These are phyloP conservation scores for Talaromyces sp. DNA, from an alignment of 2,329 filamentous ascomycete genomes.

Conservation along the genomic window DNA sequence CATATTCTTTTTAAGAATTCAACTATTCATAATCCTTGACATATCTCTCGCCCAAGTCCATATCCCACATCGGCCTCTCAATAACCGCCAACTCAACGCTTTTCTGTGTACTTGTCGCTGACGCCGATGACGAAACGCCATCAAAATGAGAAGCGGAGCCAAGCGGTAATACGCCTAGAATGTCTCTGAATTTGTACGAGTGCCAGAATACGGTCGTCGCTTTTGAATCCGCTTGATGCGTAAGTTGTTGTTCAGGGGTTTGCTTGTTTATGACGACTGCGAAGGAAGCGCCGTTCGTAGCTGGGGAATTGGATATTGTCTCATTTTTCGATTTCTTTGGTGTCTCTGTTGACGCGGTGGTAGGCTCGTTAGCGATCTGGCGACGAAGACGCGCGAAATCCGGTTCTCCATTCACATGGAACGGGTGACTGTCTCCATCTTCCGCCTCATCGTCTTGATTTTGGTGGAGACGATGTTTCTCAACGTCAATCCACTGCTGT, in stretches of 20 bases:
- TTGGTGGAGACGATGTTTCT: constrained; percentile 26
- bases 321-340: neutral
- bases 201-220: constrained; percentile 55
- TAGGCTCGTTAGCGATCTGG: constrained; percentile 20
- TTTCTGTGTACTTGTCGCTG: constrained; percentile 30
- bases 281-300: constrained; percentile 21
- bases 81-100: constrained; percentile 75
- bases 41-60: constrained; percentile 71
- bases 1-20: neutral
- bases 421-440: constrained; percentile 33
- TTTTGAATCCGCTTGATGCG: neutral
- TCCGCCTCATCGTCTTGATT: constrained; percentile 26
- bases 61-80: constrained; percentile 80
- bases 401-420: constrained; percentile 24
- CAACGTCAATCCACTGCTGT: constrained; percentile 33
- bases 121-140: constrained; percentile 7
- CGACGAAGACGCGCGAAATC: constrained; percentile 30
- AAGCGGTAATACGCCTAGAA: constrained; percentile 69
- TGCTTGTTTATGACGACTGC: constrained; percentile 28
- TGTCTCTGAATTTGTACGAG: constrained; percentile 91
- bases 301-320: neutral
- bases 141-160: constrained; percentile 25
- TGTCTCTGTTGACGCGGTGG: neutral
- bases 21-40: constrained; percentile 52
- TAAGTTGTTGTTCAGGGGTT: neutral